Evolutionary conservation across 2,329 filamentous ascomycete genomes (phyloP), one percentile per base, ranked within the genome.

Genomic region (Daldinia eschscholtzii): DNA sequence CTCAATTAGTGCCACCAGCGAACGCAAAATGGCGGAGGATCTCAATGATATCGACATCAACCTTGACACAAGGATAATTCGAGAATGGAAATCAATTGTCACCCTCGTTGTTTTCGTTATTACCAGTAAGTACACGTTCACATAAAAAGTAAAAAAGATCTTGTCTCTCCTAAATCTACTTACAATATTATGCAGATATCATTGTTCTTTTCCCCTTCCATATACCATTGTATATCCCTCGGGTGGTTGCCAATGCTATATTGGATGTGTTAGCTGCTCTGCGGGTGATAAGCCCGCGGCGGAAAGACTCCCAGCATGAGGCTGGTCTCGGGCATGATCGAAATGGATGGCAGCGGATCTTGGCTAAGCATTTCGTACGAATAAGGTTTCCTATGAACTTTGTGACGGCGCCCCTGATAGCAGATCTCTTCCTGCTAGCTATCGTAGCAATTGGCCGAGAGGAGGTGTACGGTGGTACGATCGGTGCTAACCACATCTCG

Each of bases 351-450:
- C 57, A 76, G 78, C 68, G 73, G 42, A 57, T 76, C 66, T 75
- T 79, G 63, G 53, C 68, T 41, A 78, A 80, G 58, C 58, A 75
- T 1, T 88, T 86, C 62, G 82, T 88, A 6, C 82, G 82, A 18
- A 77, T 90, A 39, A 76, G 80, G 2, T 87, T 93, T 42, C 90
- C 90, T 5, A 81, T 93, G 80, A 91, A 93, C 76, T 90, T 92
- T 70, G 81, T 93, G 50, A 93, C 91, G 0, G 89, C 90, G 1
- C 91, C 91, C 0, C 79, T 93, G 15, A 87, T 92, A 64, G 91
- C 89, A 1, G 90, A 92, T 72, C 84, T 93, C 0, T 92, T 93
- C 72, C 81, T 93, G 23, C 85, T 93, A 4, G 90, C 90, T 42
- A 91, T 92, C 57, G 74, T 84, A 23, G 90, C 91, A 5, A 93